phyloP scores from a whole-genome alignment of 257 asterid genomes.

The Linderniella brevidens region DNA sequence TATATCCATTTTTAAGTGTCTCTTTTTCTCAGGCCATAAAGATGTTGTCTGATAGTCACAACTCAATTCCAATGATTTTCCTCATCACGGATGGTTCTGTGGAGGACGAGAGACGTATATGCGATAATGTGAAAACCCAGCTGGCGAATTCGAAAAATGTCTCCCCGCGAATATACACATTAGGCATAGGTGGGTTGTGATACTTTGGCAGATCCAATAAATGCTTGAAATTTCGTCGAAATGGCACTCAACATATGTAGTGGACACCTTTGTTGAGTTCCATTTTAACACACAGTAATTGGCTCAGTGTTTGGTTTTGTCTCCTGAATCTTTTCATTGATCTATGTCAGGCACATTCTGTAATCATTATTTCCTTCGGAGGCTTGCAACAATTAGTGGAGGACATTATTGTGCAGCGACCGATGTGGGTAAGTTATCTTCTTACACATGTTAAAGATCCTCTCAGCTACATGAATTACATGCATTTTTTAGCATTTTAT shows the following conservation, averaged over 20 bases:
- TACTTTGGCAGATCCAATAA: no score
- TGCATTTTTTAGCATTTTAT: background rate
- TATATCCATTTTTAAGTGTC: background rate
- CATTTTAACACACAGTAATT: constrained; percentile 1
- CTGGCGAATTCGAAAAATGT: constrained; percentile 25
- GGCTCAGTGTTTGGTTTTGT: constrained; percentile 5
- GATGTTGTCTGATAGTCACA: constrained; percentile 41
- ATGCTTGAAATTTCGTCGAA: background rate
- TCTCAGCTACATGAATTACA: no score
- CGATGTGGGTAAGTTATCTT: constrained; percentile 30
- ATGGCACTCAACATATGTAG: background rate
- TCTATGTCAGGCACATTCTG: constrained; percentile 46
- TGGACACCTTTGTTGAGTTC: no score
- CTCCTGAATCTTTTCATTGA: background rate
- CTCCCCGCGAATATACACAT: constrained; percentile 61
- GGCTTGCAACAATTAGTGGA: constrained; percentile 59
- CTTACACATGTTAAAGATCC: background rate
- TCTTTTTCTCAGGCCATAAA: constrained; percentile 47
- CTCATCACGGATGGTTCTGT: constrained; percentile 91
- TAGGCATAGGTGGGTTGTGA: constrained; percentile 58
- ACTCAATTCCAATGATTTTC: constrained; percentile 46
- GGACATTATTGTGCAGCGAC: constrained; percentile 53
- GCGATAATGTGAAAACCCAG: constrained; percentile 39
- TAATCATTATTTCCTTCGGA: constrained; percentile 80
- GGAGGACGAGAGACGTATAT: constrained; percentile 72